These are phyloP conservation scores for Naegleria fowleri DNA, from an alignment of 208 protist genomes.

Conservation along the genomic window DNA sequence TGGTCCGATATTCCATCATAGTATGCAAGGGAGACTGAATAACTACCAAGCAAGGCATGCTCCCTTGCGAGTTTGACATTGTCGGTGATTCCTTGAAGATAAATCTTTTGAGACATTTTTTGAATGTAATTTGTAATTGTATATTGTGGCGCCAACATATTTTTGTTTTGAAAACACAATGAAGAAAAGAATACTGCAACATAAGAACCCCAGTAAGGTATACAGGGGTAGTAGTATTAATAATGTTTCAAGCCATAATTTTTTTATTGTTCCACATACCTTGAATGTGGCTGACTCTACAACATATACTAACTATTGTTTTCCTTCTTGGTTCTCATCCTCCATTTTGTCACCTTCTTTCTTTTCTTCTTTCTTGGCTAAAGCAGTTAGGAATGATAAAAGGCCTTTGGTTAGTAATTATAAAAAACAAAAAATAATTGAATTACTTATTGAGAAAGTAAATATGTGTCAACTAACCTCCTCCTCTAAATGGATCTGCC, in stretches of 20 bases:
- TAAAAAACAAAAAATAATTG: neutral
- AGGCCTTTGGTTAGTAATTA: neutral
- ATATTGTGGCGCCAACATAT: neutral
- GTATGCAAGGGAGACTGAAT: slow-evolving; percentile 30
- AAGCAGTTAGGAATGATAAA: neutral
- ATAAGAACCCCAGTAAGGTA: no score
- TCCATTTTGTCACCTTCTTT: neutral
- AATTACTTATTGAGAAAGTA: neutral
- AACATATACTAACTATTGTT: no score
- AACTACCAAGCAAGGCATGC: slow-evolving; percentile 36
- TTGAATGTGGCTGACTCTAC: no score
- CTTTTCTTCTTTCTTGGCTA: neutral
- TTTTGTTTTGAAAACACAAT: neutral
- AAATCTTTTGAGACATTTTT: neutral
- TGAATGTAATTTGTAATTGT: no score
- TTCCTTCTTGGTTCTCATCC: neutral
- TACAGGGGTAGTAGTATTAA: neutral
- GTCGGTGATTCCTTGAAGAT: slow-evolving; percentile 21
- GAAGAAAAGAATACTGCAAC: neutral
- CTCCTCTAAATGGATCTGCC: slow-evolving; percentile 1
- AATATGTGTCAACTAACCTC: slow-evolving; percentile 3
- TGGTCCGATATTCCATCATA: slow-evolving; percentile 30
- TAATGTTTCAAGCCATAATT: no score
- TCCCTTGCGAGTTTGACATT: slow-evolving; percentile 27
- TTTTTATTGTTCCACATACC: no score